Percentiles rank a stretch among this genome's conserved stretches.
phyloP scores from a whole-genome alignment of 768 basidiomycete genomes.

The Melanogaster broomeanus region DNA sequence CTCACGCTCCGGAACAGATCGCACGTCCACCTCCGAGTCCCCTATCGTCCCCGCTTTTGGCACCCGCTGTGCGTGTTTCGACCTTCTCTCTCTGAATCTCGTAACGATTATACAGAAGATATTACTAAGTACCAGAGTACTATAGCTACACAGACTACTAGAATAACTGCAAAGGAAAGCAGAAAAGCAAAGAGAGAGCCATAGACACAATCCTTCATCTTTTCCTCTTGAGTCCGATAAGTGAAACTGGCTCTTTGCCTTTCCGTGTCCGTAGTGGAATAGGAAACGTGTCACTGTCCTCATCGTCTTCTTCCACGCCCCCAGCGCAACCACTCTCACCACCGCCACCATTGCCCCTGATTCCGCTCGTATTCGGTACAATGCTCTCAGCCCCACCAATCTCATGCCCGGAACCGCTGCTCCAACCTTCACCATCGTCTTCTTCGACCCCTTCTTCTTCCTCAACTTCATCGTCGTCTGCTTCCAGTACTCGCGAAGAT shows the following conservation, averaged over 20 bases:
- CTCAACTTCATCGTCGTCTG: slow-evolving; percentile 48
- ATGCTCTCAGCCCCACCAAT: slow-evolving; percentile 50
- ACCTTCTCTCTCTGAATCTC: too few relatives aligned
- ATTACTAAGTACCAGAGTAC: too few relatives aligned
- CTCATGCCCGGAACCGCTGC: slow-evolving; percentile 52
- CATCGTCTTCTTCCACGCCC: slow-evolving; percentile 58
- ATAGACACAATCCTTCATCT: slow-evolving; percentile 41
- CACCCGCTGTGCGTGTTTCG: too few relatives aligned
- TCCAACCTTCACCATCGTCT: slow-evolving; percentile 41
- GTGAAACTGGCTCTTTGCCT: slow-evolving; percentile 50
- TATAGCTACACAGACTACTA: too few relatives aligned
- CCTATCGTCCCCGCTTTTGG: too few relatives aligned
- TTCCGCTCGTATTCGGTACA: slow-evolving; percentile 63
- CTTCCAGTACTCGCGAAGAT: slow-evolving; percentile 59
- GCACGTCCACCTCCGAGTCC: not conserved
- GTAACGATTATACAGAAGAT: slow-evolving; percentile 18
- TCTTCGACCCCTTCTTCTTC: slow-evolving; percentile 40
- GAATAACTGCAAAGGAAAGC: slow-evolving; percentile 6
- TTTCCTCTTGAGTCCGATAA: slow-evolving; percentile 63
- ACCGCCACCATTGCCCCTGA: slow-evolving; percentile 44
- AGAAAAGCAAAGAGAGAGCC: not conserved
- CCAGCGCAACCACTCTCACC: slow-evolving; percentile 12
- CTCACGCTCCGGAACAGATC: slow-evolving; percentile 29
- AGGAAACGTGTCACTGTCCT: slow-evolving; percentile 70
- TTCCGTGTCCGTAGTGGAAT: slow-evolving; percentile 71